Evolutionary conservation across 805 yeast genomes (phyloP), one percentile per base, ranked within the genome.

Genomic region (Yamadazyma endophytica): DNA sequence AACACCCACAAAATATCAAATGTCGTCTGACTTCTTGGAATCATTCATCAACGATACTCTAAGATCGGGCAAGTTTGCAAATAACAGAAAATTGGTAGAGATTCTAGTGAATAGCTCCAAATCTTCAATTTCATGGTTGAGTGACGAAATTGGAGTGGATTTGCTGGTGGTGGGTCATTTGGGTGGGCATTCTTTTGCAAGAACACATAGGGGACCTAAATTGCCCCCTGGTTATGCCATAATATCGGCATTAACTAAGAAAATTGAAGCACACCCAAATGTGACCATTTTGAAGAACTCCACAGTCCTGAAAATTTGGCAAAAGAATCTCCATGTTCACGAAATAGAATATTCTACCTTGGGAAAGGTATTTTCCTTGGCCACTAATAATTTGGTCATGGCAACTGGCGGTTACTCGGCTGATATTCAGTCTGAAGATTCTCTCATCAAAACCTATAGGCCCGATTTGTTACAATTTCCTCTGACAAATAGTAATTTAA

Each of bases 401-500:
- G 77, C 80, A 18, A 74, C 82, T 5, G 83, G 83, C 27, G 83
- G 83, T 4, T 75, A 60, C 45, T 68, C 75, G 3, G 69, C 65
- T 3, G 69, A 63, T 43, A 46, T 52, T 12, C 53, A 50, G 33
- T 54, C 68, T 1, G 52, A 56, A 25, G 58, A 61, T 26, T 47
- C 54, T 5, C 38, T 62, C 15, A 41, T 77, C 13, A 42, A 52
- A 14, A 52, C 63, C 35, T 68, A 61, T 39, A 62, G 75, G 20
- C 78, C 79, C 6, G 70, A 73, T 24, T 46, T 71, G 23, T 35
- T 58, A 0, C 39, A 54, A 5, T 47, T 70, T 16, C 79, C 83
- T 17, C 72, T 77, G 28, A 75, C 82, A 1, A 77, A 77, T 47
- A 77, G 79, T 17, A 53, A 52, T 16, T 72, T 67, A 42, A 74